These are phyloP conservation scores for Candida ortonii DNA, from an alignment of 805 yeast species.

Conservation along the genomic window DNA sequence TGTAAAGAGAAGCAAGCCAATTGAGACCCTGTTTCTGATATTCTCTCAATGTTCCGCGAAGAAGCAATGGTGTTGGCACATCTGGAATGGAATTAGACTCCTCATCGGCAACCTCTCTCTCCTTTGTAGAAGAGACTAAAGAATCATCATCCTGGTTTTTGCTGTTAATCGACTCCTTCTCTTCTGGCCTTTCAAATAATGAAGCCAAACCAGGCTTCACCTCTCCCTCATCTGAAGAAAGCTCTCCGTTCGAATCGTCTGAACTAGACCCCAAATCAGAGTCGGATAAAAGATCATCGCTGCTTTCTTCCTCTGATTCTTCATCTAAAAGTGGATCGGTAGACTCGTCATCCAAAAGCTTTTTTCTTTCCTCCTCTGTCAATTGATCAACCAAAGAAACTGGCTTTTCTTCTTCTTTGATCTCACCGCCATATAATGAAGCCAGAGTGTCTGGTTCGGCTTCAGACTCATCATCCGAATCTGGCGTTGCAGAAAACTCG, in stretches of 20 bases:
- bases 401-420: conserved; percentile 5
- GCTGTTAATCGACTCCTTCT: conserved; percentile 36
- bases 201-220: conserved; percentile 33
- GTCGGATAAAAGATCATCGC: conserved; percentile 21
- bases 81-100: conserved; percentile 47
- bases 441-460: conserved; percentile 25
- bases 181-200: conserved; percentile 34
- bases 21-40: conserved; percentile 96
- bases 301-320: conserved; percentile 14
- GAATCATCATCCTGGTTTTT: conserved; percentile 26
- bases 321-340: conserved; percentile 25
- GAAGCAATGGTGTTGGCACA: conserved; percentile 72
- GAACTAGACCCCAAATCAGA: conserved; percentile 20
- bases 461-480: conserved; percentile 21
- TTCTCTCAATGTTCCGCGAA: conserved; percentile 80
- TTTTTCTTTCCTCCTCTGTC: conserved; percentile 25
- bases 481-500: conserved; percentile 12
- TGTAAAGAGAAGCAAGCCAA: conserved; percentile 93
- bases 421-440: conserved; percentile 32
- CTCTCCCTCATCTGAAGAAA: conserved; percentile 21
- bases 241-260: conserved; percentile 18
- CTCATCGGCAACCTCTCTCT: conserved; percentile 19
- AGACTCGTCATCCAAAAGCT: conserved; percentile 17
- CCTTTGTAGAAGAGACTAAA: conserved; percentile 37
- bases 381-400: conserved; percentile 26